Conservation (phyloP, 139 green algal genomes). For the Micromonas commoda region DNA sequence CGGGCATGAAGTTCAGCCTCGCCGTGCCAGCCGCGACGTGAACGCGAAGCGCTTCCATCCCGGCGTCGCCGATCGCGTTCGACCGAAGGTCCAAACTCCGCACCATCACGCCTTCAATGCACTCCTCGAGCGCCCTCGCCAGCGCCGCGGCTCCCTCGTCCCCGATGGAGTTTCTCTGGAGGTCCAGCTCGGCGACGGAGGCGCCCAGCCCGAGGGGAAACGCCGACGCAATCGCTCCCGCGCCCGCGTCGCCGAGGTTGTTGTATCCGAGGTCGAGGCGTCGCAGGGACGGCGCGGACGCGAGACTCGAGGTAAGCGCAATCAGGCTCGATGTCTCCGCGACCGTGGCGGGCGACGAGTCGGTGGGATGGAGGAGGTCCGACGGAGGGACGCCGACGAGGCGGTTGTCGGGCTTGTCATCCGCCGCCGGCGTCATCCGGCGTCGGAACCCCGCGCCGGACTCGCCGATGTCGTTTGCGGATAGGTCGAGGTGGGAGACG, state of each 20-base stretch:
- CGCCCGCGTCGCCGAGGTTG: not conserved
- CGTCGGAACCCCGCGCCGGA: not conserved
- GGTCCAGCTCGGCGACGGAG: not conserved
- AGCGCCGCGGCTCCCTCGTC: not conserved
- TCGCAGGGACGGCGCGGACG: not conserved
- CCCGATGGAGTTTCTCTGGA: not conserved
- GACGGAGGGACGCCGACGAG: no score
- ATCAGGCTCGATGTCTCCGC: not conserved
- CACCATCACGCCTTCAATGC: not conserved
- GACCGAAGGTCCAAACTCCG: not conserved
- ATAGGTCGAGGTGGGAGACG: not conserved
- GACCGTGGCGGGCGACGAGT: no score
- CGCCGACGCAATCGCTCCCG: not conserved
- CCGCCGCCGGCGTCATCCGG: no score
- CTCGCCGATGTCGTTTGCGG: not conserved
- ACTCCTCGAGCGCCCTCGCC: not conserved
- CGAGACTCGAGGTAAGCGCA: not conserved
- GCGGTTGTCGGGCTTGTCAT: no score
- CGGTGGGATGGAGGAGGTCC: no score
- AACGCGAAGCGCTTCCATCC: not conserved
- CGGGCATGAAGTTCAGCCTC: not conserved
- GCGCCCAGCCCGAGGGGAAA: not conserved
- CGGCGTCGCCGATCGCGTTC: not conserved
- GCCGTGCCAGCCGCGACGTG: not conserved
- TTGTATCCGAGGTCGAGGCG: not conserved